These are phyloP conservation scores for Citrus cavaleriei DNA, from an alignment of 345 rosid genomes.

Conservation along the genomic window DNA sequence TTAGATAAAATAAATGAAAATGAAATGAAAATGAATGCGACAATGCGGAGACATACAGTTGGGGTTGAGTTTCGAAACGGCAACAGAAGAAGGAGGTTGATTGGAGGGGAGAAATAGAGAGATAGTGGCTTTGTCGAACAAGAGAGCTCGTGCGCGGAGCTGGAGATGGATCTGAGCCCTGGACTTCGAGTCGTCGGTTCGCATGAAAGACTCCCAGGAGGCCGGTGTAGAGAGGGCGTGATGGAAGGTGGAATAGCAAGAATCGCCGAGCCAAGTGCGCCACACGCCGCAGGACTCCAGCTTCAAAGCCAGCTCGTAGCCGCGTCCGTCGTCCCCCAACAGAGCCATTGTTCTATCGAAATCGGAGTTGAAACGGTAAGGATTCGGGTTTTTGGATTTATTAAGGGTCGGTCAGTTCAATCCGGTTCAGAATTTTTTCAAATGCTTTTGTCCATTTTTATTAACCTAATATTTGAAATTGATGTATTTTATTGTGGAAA, in stretches of 20 bases:
- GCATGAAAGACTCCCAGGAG: conserved; percentile 81
- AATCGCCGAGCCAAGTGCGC: conserved; percentile 88
- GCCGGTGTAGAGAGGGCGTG: conserved; percentile 63
- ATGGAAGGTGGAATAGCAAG: conserved; percentile 45
- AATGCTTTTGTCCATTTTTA: not conserved
- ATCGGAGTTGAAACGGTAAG: not conserved
- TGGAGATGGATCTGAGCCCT: conserved; percentile 84
- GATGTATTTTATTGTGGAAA: too few relatives aligned
- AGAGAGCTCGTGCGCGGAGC: conserved; percentile 86
- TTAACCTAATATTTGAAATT: too few relatives aligned
- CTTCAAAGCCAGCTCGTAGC: conserved; percentile 74
- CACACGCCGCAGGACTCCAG: conserved; percentile 75
- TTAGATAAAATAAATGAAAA: not conserved
- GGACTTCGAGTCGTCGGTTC: conserved; percentile 63
- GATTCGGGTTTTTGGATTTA: not conserved
- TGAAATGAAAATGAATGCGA: not conserved
- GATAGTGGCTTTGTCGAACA: conserved; percentile 74
- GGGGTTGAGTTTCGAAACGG: conserved; percentile 68
- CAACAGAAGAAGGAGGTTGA: conserved; percentile 24
- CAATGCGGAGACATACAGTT: conserved; percentile 38
- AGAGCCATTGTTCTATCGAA: conserved; percentile 44
- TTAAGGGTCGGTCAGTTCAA: not conserved
- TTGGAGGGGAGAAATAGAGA: conserved; percentile 63
- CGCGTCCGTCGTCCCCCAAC: conserved; percentile 89
- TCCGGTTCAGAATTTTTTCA: not conserved